A percentile compares a stretch with the other conserved stretches of the same genome.
phyloP scores from a whole-genome alignment of 2,329 filamentous ascomycete species.

The Blumeria hordei region DNA sequence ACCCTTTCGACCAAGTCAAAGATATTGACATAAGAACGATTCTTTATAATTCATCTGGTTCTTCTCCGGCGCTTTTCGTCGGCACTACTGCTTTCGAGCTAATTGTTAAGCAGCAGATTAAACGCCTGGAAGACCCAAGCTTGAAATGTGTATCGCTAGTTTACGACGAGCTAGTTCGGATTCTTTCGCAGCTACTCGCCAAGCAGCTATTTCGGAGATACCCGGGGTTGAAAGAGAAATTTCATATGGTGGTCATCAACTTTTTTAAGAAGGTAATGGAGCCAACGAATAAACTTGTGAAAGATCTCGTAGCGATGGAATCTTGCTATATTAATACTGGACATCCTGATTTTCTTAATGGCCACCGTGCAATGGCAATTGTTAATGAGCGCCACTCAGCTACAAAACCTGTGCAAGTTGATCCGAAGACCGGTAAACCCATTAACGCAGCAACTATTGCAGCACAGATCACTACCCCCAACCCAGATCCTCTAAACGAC shows the following conservation, averaged over 20 bases:
- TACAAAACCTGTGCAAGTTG: constrained; percentile 72
- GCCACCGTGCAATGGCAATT: constrained; percentile 91
- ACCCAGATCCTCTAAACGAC: constrained; percentile 27
- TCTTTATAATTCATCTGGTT: constrained; percentile 96
- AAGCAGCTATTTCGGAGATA: constrained; percentile 86
- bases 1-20: constrained; percentile 93
- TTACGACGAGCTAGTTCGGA: constrained; percentile 91
- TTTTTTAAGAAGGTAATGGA: constrained; percentile 99
- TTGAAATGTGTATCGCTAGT: constrained; percentile 93
- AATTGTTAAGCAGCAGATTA: constrained; percentile 97
- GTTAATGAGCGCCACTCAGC: constrained; percentile 79
- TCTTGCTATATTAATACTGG: constrained; percentile 95
- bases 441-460: constrained; percentile 32
- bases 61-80: constrained; percentile 86
- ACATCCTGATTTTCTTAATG: constrained; percentile 92
- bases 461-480: constrained; percentile 52
- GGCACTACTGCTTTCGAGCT: constrained; percentile 96
- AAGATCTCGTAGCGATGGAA: constrained; percentile 85
- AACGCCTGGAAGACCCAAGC: constrained; percentile 82
- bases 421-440: constrained; percentile 96
- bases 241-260: constrained; percentile 70
- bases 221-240: constrained; percentile 86
- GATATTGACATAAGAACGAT: constrained; percentile 94
- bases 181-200: constrained; percentile 66
- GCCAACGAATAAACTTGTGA: constrained; percentile 90